phyloP scores from a whole-genome alignment of 2,329 filamentous ascomycete genomes.

The Dothiorella sarmentorum region DNA sequence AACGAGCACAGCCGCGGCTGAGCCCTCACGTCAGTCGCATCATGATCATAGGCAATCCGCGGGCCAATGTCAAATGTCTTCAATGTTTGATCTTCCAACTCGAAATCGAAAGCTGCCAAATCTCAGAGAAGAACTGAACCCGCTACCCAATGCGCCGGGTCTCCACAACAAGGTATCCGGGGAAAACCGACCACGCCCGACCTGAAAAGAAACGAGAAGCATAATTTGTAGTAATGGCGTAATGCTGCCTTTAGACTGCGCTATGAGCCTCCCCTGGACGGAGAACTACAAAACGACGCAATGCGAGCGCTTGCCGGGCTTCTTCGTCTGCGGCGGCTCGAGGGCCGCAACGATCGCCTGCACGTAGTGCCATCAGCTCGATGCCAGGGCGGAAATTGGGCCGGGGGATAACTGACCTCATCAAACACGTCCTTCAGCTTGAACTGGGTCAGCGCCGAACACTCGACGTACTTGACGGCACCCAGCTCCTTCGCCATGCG shows the following conservation, averaged over 20 bases:
- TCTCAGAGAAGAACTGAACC: slow-evolving; percentile 13
- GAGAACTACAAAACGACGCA: slow-evolving; percentile 36
- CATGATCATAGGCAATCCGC: slow-evolving; percentile 16
- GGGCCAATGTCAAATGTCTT: slow-evolving; percentile 17
- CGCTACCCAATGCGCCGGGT: slow-evolving; percentile 41
- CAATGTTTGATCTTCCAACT: slow-evolving; percentile 19
- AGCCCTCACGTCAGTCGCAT: slow-evolving; percentile 17
- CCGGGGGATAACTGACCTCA: slow-evolving; percentile 60
- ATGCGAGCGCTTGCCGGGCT: slow-evolving; percentile 32
- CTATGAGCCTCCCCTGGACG: neutral
- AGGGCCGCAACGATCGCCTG: slow-evolving; percentile 94
- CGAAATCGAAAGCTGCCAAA: slow-evolving; percentile 19
- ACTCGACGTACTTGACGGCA: slow-evolving; percentile 98
- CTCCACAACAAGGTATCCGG: slow-evolving; percentile 37
- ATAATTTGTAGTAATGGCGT: slow-evolving; percentile 13
- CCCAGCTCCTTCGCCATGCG: slow-evolving; percentile 96
- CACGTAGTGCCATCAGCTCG: neutral
- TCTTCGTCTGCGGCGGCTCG: slow-evolving; percentile 80
- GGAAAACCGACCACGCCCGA: slow-evolving; percentile 32
- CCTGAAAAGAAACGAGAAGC: slow-evolving; percentile 24
- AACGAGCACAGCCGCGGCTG: slow-evolving; percentile 13
- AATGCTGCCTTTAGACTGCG: slow-evolving; percentile 12
- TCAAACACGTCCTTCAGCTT: slow-evolving; percentile 99
- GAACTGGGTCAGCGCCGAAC: slow-evolving; percentile 95
- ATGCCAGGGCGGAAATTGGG: neutral